phyloP scores from a whole-genome alignment of 345 rosid species.

The Turnera subulata region DNA sequence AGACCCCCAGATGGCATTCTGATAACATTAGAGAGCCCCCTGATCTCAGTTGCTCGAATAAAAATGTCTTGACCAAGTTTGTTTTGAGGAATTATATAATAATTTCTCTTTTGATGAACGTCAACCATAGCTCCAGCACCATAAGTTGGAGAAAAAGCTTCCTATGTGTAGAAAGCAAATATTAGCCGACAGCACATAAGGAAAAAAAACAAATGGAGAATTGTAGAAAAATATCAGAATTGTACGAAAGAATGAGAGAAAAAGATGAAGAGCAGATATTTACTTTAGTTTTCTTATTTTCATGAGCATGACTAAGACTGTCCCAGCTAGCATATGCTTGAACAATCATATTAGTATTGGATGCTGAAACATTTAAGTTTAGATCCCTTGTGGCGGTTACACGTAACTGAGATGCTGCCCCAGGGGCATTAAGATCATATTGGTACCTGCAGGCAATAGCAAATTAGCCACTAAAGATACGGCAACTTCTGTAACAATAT shows the following conservation, averaged over 20 bases:
- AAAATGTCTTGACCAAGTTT: conserved; percentile 94
- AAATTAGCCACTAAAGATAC: conserved; percentile 18
- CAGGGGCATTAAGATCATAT: conserved; percentile 64
- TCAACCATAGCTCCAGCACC: conserved; percentile 56
- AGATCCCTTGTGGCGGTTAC: conserved; percentile 67
- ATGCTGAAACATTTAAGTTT: conserved; percentile 77
- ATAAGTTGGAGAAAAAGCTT: conserved; percentile 40
- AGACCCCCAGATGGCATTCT: conserved; percentile 92
- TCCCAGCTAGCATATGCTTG: conserved; percentile 99
- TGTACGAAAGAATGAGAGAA: too few relatives aligned
- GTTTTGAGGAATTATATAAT: conserved; percentile 80
- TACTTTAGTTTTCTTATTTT: conserved; percentile 47
- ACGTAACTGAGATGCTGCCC: conserved; percentile 84
- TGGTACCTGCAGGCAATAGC: conserved; percentile 57
- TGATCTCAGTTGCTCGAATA: conserved; percentile 62
- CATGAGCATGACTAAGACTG: conserved; percentile 57
- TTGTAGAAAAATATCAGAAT: not conserved
- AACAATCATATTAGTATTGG: conserved; percentile 83
- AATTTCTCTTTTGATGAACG: conserved; percentile 69
- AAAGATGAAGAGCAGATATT: conserved; percentile 10
- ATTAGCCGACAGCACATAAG: conserved; percentile 6
- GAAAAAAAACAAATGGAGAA: conserved; percentile 1
- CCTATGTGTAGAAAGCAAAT: conserved; percentile 37
- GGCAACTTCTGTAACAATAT: conserved; percentile 7
- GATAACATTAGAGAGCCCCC: conserved; percentile 49